Conservation (phyloP, 2,329 filamentous ascomycete species). For the Fusarium sp. region DNA sequence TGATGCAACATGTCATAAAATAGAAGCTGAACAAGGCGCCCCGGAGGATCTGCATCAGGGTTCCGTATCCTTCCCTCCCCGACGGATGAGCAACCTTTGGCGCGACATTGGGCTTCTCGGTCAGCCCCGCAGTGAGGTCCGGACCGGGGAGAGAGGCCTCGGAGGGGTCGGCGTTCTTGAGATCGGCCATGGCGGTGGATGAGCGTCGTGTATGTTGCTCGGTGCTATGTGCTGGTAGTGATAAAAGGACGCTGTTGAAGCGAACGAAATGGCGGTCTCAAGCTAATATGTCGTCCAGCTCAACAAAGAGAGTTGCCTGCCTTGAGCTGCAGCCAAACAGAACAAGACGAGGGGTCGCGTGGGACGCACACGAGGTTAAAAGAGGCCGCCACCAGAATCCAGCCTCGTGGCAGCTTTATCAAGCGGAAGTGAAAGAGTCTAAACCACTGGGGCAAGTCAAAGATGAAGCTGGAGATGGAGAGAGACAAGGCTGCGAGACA, state of each 20-base stretch:
- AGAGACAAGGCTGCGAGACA: slow-evolving; percentile 32
- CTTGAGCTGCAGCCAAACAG: slow-evolving; percentile 10
- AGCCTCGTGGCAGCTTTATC: slow-evolving; percentile 24
- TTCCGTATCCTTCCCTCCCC: slow-evolving; percentile 65
- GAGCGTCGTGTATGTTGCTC: slow-evolving; percentile 7
- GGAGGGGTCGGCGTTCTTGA: slow-evolving; percentile 35
- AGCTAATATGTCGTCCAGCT: slow-evolving; percentile 27
- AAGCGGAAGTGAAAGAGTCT: not conserved
- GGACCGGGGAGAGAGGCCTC: slow-evolving; percentile 46
- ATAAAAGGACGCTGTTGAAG: not conserved
- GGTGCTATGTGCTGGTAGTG: not conserved
- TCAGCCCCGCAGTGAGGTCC: slow-evolving; percentile 42
- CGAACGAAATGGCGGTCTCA: slow-evolving; percentile 2
- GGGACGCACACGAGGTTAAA: slow-evolving; percentile 15
- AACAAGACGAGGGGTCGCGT: slow-evolving; percentile 36
- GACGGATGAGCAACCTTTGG: slow-evolving; percentile 59
- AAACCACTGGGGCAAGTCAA: slow-evolving; percentile 6
- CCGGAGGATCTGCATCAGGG: slow-evolving; percentile 62
- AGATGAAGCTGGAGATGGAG: slow-evolving; percentile 15
- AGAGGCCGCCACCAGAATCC: slow-evolving; percentile 12
- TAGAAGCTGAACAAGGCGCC: slow-evolving; percentile 64
- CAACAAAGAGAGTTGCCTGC: slow-evolving; percentile 9
- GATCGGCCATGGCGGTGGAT: slow-evolving; percentile 41
- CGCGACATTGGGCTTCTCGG: slow-evolving; percentile 22
- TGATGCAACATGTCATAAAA: slow-evolving; percentile 60